These are phyloP conservation scores for Phytophthora meadii DNA, from an alignment of 352 stramenopile genomes.

Conservation along the genomic window DNA sequence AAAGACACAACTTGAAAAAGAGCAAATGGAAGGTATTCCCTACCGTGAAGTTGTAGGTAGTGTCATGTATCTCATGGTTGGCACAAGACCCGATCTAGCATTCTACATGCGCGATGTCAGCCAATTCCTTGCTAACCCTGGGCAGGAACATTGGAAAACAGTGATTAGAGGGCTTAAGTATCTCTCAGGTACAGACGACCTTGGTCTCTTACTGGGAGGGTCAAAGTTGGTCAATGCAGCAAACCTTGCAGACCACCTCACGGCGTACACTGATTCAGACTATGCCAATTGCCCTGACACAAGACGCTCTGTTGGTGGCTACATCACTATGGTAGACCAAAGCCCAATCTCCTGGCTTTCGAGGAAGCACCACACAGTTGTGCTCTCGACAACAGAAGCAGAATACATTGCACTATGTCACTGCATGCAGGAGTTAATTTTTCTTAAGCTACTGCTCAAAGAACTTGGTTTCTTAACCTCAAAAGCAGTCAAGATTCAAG, in stretches of 20 bases:
- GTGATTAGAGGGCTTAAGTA: conserved; percentile 15
- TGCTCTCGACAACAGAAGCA: conserved; percentile 33
- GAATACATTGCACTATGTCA: conserved; percentile 31
- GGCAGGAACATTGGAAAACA: background rate
- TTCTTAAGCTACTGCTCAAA: background rate
- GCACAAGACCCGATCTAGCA: too few species aligned
- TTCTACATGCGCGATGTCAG: too few species aligned
- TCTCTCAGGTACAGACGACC: conserved; percentile 5
- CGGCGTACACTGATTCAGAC: conserved; percentile 1
- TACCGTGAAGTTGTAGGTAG: too few species aligned
- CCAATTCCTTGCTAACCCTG: too few species aligned
- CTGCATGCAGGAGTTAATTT: conserved; percentile 18
- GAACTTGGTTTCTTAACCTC: background rate
- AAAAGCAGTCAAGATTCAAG: background rate
- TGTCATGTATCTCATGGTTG: too few species aligned
- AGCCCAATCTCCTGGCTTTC: conserved; percentile 2
- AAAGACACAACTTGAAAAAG: too few species aligned
- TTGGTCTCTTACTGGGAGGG: background rate
- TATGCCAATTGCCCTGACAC: conserved; percentile 11
- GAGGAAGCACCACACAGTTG: conserved; percentile 19
- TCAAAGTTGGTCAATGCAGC: background rate
- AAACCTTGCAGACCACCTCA: background rate
- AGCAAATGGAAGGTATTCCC: too few species aligned
- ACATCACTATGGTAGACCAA: background rate
- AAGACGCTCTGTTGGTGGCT: background rate